Evolutionary conservation across 495 filamentous ascomycete species (phyloP), one percentile per base, ranked within the genome.

Genomic region (Talaromyces ruber): DNA sequence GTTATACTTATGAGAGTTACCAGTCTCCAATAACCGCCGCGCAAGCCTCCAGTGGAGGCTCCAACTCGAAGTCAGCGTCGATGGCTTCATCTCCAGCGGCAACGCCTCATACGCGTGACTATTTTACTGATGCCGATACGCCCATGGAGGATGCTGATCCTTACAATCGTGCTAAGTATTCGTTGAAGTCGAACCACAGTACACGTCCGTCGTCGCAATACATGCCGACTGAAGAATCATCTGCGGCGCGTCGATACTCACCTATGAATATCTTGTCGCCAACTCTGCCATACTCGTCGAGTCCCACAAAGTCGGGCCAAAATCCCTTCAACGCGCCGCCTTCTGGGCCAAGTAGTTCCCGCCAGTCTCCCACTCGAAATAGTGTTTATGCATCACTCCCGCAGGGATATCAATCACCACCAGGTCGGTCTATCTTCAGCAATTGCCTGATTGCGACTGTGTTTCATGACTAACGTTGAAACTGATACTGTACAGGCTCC

Each of bases 101-200:
- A 58, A 85, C 84, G 66, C 84, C 87, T 71, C 87, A 85, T 71
- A 74, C 78, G 68, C 85, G 87, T 74, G 86, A 89, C 78, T 82
- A 81, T 74, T 73, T 76, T 67, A 76, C 78, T 58, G 93, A 92
- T 72, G 84, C 85, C 62, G 92, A 97, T 79, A 86, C 94, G 62
- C 81, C 87, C 50, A 97, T 97, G 92, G 90, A 94, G 71, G 93
- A 96, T 70, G 90, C 89, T 39, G 91, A 96, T 71, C 85, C 87
- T 45, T 95, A 92, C 78, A 87, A 87, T 72, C 81, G 84, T 68
- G 82, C 86, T 64, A 93, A 93, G 72, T 94, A 95, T 69, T 83
- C 80, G 28, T 71, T 90, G 53, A 82, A 89, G 76, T 82, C 88
- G 50, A 84, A 82, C 61, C 86, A 88, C 66, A 79, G 86, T 56